phyloP scores from a whole-genome alignment of 2,329 filamentous ascomycete species.

The Fusarium sp. region DNA sequence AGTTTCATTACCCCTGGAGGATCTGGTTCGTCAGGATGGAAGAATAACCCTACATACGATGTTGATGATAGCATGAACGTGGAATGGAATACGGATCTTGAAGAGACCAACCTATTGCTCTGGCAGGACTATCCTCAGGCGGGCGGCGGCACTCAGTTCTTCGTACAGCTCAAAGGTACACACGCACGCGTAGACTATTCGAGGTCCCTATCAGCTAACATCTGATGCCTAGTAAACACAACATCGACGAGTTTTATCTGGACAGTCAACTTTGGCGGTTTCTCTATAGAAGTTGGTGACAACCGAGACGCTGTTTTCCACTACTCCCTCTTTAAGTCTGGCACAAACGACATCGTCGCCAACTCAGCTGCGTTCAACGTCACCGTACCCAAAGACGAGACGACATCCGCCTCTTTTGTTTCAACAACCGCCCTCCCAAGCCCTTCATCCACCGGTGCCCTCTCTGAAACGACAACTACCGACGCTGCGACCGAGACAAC shows the following conservation, averaged over 20 bases:
- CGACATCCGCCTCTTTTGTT: not conserved
- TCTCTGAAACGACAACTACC: slow-evolving; percentile 8
- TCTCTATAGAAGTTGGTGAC: slow-evolving; percentile 1
- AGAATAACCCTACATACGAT: slow-evolving; percentile 37
- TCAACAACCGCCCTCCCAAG: not conserved
- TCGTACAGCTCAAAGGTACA: not conserved
- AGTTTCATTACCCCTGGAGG: slow-evolving; percentile 26
- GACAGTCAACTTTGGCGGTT: slow-evolving; percentile 26
- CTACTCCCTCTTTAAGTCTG: slow-evolving; percentile 18
- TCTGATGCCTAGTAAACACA: slow-evolving; percentile 21
- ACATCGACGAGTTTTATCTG: slow-evolving; percentile 33
- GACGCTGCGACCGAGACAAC: not conserved
- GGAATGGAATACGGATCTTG: slow-evolving; percentile 34
- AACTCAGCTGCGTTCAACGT: slow-evolving; percentile 36
- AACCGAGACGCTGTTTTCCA: slow-evolving; percentile 33
- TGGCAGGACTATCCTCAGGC: slow-evolving; percentile 37
- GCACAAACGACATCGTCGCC: slow-evolving; percentile 13
- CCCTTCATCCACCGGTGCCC: not conserved
- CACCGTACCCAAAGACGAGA: slow-evolving; percentile 3
- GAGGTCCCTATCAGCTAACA: not conserved
- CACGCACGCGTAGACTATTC: not conserved
- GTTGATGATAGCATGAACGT: slow-evolving; percentile 35
- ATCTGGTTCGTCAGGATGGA: slow-evolving; percentile 23
- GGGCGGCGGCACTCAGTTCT: slow-evolving; percentile 3
- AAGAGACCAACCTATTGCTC: slow-evolving; percentile 27